These are phyloP conservation scores for Podospora sp. DNA, from an alignment of 495 filamentous ascomycete species.

Conservation along the genomic window DNA sequence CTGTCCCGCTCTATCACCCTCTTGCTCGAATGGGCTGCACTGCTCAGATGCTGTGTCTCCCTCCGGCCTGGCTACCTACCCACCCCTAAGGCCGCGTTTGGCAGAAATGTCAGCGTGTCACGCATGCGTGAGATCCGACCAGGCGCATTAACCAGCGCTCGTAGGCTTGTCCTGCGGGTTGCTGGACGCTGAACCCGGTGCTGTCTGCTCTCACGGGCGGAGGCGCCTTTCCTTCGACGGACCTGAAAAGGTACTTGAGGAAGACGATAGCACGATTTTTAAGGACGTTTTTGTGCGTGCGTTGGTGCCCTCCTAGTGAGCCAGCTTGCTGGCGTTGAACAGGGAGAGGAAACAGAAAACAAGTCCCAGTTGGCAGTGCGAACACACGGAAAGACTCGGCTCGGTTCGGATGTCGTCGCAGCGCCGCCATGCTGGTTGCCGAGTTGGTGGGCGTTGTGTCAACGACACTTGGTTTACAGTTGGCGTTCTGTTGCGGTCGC, in stretches of 20 bases:
- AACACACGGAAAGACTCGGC: constrained; percentile 65
- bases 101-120: constrained; percentile 48
- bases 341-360: constrained; percentile 87
- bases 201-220: constrained; percentile 34
- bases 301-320: constrained; percentile 57
- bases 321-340: constrained; percentile 27
- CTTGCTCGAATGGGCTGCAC: constrained; percentile 10
- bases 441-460: constrained; percentile 42
- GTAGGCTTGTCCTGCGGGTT: constrained; percentile 47
- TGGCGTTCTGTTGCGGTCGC: constrained; percentile 11
- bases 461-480: constrained; percentile 38
- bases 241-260: constrained; percentile 42
- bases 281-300: constrained; percentile 79
- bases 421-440: constrained; percentile 39
- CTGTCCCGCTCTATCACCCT: constrained; percentile 43
- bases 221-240: constrained; percentile 40
- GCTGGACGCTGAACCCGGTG: constrained; percentile 64
- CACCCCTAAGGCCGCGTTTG: constrained; percentile 45
- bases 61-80: constrained; percentile 27
- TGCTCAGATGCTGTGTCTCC: constrained; percentile 28
- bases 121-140: constrained; percentile 54
- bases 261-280: constrained; percentile 74
- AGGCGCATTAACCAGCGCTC: constrained; percentile 77
- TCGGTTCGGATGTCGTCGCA: constrained; percentile 39
- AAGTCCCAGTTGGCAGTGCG: constrained; percentile 78